Base-by-base conservation (phyloP, 768 basidiomycete species). In the Pulveroboletus sp. region DNA sequence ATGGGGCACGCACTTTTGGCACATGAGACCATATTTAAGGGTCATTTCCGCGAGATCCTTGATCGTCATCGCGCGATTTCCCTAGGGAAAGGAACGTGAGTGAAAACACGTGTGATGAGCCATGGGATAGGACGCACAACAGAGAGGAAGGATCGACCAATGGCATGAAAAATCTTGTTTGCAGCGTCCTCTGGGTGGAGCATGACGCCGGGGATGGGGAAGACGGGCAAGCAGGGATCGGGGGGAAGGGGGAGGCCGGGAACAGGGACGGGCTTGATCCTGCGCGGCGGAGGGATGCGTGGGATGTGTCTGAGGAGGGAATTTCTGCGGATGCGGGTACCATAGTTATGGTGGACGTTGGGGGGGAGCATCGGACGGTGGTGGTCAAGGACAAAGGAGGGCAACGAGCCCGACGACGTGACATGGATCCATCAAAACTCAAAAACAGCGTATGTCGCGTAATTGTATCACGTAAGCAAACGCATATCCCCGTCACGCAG, bases 61-160 rank as follows among this genome's bases (percentile, higher is more conserved):
- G 71, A 90, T 85, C 35, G 87, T 90, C 82, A 89, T 86, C 40
- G 87, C 87, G 41, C 85, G 81, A 67, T 90, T 90, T 61, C 85
- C 80, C 85, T 88, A 47, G 35, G 11, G 33, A 51, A 23, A 32
- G 35, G 12, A 20, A 27, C 38, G 44, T 52, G 42, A 56, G 49
- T 47, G 43, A 55, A 33, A 44, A 17, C 50, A 56, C 43, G 60
- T 53, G 59, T 48, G 40, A 34, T 52, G 43, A 47, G 51, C n/a
- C 41, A 57, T 49, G 51, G 51, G 55, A 56, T 52, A 47, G 29
- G 24, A 71, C 85, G 58, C 59, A 87, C 86, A 49, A 90, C 82
- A 29, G 86, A 83, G 61, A 87, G 75, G 56, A 90, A 81, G 24
- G 86, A 76, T 24, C 85, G 80, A 24, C 78, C 85, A 57, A 90